Evolutionary conservation across 345 rosid species (phyloP), one percentile per base, ranked within the genome.

Genomic region (Lenwebbia sp.): DNA sequence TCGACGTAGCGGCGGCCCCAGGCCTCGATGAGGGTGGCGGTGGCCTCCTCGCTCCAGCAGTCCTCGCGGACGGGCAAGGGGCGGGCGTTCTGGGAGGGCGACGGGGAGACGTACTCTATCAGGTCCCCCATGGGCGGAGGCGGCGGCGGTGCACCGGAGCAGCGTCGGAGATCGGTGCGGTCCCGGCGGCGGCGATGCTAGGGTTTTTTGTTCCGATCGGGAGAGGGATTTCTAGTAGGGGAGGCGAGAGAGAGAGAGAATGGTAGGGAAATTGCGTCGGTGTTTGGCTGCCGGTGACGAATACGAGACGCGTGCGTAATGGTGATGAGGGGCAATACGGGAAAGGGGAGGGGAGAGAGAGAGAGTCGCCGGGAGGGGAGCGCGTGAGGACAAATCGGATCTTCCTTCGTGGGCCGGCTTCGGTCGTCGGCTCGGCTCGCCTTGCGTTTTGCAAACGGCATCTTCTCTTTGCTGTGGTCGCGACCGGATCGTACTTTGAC

Each of bases 41-140:
- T 98, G 41, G 99, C 99, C 84, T 95, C 99, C 89, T 96, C 99
- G 89, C 97, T 95, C 99, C 99, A 98, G 92, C 98, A 98, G 85
- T 98, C 99, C 54, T 98, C 99, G 5, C 99, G 95, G 78, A 94
- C 92, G 6, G 99, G 96, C 13, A 95, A 76, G 83, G 93, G 85
- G 62, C 97, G 95, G 10, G 92, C 86, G 60, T 70, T 33, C 82
- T 82, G 49, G 52, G 87, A 53, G 28, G 93, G 87, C 70, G 92
- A 88, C 83, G 87, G 10, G 85, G 88, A 89, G 88, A 90, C 86
- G 88, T 90, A 86, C 11, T 92, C 94, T 57, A 87, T 88, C 83
- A 90, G 65, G 50, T 92, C 94, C 57, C 89, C 94, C 94, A 91
- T 90, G 37, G 76, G 15, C n/a, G 10, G 26, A 12, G 13, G 10